Evolutionary conservation across 306 rosid genomes (phyloP).

Genomic region (Astragalus glycyphyllos): DNA sequence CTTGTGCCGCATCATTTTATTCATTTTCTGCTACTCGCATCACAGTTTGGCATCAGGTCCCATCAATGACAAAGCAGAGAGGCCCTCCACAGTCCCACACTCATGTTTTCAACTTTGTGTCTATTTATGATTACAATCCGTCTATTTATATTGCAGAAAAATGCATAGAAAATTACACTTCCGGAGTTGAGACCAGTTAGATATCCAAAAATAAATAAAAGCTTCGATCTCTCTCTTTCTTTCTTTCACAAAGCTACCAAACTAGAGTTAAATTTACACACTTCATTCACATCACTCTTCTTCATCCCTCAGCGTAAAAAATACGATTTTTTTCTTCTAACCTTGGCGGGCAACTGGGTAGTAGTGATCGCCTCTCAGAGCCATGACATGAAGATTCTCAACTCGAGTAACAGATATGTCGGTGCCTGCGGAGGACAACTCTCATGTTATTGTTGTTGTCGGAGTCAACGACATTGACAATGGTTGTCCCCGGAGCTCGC

Average conservation of each 20-base stretch:
- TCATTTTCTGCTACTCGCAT: no score
- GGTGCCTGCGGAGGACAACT: conserved; percentile 31
- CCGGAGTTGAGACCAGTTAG: not conserved
- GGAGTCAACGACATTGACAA: not conserved
- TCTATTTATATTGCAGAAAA: not conserved
- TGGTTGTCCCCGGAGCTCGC: conserved; percentile 39
- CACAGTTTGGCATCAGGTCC: no score
- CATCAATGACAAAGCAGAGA: no score
- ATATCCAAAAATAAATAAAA: not conserved
- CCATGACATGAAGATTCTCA: conserved; percentile 61
- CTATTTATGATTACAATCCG: no score
- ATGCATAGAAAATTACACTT: not conserved
- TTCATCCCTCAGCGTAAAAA: not conserved
- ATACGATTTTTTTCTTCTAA: conserved; percentile 24
- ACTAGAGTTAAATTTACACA: conserved; percentile 32
- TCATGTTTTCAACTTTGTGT: not conserved
- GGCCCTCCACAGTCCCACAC: not conserved
- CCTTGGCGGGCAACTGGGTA: conserved; percentile 26
- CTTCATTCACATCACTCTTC: conserved; percentile 4
- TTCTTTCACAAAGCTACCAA: conserved; percentile 27
- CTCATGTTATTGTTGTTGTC: conserved; percentile 50
- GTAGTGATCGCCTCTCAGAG: conserved; percentile 48
- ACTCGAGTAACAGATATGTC: conserved; percentile 51
- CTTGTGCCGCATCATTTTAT: no score
- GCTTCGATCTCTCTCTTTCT: not conserved